A percentile compares a stretch with the other conserved stretches of the same genome.
phyloP scores from a whole-genome alignment of 768 basidiomycete species.

The Phanerodontia chrysosporium region DNA sequence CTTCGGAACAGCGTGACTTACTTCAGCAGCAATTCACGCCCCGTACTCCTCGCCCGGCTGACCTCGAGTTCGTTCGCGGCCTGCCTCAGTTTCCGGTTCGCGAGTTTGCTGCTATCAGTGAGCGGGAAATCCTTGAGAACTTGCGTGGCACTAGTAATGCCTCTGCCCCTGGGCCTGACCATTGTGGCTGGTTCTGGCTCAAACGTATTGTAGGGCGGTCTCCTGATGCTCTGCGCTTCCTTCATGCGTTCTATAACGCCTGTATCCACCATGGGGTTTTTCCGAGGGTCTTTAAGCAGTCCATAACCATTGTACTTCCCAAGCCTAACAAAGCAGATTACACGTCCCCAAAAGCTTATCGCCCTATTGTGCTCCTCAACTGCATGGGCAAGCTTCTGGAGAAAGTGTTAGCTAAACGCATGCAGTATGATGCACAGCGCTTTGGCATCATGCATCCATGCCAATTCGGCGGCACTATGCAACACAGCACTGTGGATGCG shows the following conservation, averaged over 20 bases:
- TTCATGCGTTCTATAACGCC: not conserved
- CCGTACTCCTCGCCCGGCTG: not conserved
- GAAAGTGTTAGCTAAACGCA: conserved; percentile 14
- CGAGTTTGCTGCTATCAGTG: conserved; percentile 2
- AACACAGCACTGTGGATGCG: conserved; percentile 18
- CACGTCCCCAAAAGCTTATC: conserved; percentile 18
- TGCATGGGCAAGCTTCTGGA: conserved; percentile 21
- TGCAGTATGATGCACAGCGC: conserved; percentile 16
- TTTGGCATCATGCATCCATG: conserved; percentile 9
- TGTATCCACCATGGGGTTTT: conserved; percentile 6
- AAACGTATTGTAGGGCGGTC: not conserved
- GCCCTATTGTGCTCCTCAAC: conserved; percentile 22
- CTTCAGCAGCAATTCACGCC: not conserved
- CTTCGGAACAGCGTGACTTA: too few species aligned
- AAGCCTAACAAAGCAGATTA: conserved; percentile 22
- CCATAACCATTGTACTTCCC: conserved; percentile 17
- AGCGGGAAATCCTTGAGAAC: not conserved
- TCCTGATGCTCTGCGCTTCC: not conserved
- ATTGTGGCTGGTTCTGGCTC: conserved; percentile 6
- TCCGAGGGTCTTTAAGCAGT: conserved; percentile 10
- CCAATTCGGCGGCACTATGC: conserved; percentile 15
- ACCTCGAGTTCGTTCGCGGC: not conserved
- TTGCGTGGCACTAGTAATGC: not conserved
- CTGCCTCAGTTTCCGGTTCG: not conserved
- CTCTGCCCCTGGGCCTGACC: conserved; percentile 10